Conservation (phyloP, 176 grass and related monocot genomes). For the Oryza coarctata region DNA sequence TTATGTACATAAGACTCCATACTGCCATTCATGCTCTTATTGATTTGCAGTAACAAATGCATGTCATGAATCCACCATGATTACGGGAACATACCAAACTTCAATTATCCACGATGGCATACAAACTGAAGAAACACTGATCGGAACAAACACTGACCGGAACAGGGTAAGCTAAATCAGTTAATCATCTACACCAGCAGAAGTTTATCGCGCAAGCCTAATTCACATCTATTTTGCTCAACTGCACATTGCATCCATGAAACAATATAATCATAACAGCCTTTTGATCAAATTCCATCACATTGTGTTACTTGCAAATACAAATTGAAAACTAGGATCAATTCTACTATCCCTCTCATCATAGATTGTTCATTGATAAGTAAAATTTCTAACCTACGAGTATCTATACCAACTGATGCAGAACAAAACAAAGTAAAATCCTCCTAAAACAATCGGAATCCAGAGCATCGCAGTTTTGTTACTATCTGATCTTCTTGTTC, state of each 20-base stretch:
- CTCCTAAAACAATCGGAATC: background rate
- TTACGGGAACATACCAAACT: background rate
- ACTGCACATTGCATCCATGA: background rate
- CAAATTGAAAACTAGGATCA: conserved; percentile 7
- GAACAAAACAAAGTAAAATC: conserved; percentile 3
- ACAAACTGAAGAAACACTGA: background rate
- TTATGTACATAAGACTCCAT: background rate
- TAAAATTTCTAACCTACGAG: conserved; percentile 22
- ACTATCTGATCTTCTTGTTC: conserved; percentile 83
- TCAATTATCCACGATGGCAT: background rate
- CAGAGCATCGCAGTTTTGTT: background rate
- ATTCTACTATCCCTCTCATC: background rate
- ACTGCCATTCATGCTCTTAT: background rate
- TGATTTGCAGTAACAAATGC: background rate
- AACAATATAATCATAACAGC: background rate
- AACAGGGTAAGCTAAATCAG: too few species aligned
- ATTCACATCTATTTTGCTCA: background rate
- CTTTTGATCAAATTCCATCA: background rate
- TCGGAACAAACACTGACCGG: too few species aligned
- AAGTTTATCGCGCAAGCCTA: too few species aligned
- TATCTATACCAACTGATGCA: background rate
- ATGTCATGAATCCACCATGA: background rate
- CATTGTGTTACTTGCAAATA: background rate
- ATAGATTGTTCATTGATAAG: background rate
- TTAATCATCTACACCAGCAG: too few species aligned